Evolutionary conservation across 345 rosid species (phyloP).

Genomic region (Theobroma cacao): DNA sequence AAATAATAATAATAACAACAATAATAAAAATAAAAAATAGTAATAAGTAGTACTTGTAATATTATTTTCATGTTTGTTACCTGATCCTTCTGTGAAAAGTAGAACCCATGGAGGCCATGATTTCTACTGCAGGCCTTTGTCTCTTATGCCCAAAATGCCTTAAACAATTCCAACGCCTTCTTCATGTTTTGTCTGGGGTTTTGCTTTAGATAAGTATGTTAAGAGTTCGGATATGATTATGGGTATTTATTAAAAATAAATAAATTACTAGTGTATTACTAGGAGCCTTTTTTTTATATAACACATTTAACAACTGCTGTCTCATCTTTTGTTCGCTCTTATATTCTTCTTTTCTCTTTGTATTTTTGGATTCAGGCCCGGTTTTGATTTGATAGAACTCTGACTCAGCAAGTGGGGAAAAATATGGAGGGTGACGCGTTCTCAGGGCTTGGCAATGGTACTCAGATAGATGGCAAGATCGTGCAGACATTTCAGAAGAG

Average conservation of each 20-base stretch:
- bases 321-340: conserved; percentile 18
- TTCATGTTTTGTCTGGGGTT: conserved; percentile 17
- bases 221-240: conserved; percentile 17
- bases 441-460: conserved; percentile 47
- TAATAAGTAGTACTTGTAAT: not conserved
- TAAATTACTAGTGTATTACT: not conserved
- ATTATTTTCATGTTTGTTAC: conserved; percentile 14
- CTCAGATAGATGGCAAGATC: conserved; percentile 52
- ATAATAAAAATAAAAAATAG: conserved; percentile 11
- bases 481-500: conserved; percentile 69
- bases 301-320: conserved; percentile 4
- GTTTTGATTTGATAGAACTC: conserved; percentile 25
- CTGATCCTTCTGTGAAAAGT: conserved; percentile 12
- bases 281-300: not conserved
- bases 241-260: conserved; percentile 10
- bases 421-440: conserved; percentile 63
- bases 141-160: conserved; percentile 34
- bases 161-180: conserved; percentile 25
- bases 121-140: conserved; percentile 38
- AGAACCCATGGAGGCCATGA: conserved; percentile 37
- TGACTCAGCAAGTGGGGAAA: conserved; percentile 9
- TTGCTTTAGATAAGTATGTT: not conserved
- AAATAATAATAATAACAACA: conserved; percentile 24
- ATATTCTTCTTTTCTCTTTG: not conserved
- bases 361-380: conserved; percentile 22